These are phyloP conservation scores for Trichoderma polysporum DNA, from an alignment of 2,329 filamentous ascomycete genomes.

Conservation along the genomic window DNA sequence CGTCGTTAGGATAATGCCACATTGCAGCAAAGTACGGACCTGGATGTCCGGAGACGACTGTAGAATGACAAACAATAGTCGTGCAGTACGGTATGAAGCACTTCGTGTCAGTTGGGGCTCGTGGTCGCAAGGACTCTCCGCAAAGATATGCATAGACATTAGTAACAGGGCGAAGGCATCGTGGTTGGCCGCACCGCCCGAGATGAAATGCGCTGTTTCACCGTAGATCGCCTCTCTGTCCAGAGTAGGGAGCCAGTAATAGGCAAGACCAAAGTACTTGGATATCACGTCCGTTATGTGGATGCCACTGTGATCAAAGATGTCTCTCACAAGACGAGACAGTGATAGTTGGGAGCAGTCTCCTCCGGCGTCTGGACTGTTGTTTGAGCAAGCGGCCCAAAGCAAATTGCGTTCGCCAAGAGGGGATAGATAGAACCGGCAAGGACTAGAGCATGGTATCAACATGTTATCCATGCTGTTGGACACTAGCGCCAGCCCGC, in stretches of 20 bases:
- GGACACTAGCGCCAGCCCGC: neutral
- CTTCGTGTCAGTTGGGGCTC: neutral
- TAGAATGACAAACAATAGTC: neutral
- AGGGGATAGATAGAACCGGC: neutral
- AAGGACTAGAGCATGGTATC: neutral
- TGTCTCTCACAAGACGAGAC: neutral
- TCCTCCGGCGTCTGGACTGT: neutral
- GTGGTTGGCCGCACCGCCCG: neutral
- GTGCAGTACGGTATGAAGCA: neutral
- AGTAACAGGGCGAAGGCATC: neutral
- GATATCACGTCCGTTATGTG: neutral
- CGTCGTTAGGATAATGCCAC: neutral
- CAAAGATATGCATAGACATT: slow-evolving; percentile 5
- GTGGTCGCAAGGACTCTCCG: neutral
- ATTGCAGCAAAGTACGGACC: neutral
- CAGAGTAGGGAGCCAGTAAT: neutral
- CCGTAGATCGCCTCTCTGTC: neutral
- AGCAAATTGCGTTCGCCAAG: neutral
- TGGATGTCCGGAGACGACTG: neutral
- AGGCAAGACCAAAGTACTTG: neutral
- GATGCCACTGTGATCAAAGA: neutral
- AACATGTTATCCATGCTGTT: neutral
- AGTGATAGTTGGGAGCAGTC: neutral
- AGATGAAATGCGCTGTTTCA: neutral
- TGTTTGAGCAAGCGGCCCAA: slow-evolving; percentile 2